Base-by-base conservation (phyloP, 805 yeast species). In the Wickerhamiella sorbophila region DNA sequence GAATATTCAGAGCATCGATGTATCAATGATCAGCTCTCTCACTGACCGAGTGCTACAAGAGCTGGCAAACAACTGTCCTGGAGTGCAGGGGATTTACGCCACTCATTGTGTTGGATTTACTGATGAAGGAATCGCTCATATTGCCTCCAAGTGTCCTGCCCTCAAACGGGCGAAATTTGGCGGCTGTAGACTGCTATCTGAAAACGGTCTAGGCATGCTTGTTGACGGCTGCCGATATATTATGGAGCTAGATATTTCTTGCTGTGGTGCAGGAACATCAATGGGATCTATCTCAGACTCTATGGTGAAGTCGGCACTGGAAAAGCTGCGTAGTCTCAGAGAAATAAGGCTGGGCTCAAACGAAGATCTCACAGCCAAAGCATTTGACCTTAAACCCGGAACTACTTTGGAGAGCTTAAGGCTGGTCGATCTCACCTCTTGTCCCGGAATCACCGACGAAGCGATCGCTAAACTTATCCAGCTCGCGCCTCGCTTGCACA, bases 41-140 rank as follows among this genome's bases (percentile, higher is more conserved):
- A 64, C 70, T n/a, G 95, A 87, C 63, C 75, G 70, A 35, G 75
- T 86, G 4, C 74, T 85, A 44, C 50, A 61, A 22, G 74, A 81
- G 5, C 66, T 88, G 48, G 85, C 95, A 2, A 55, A 56, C 6
- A 69, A 74, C 52, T 87, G 95, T 59, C 71, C 18, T 15, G 14
- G 73, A 31, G 66, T 88, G 36, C 96, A 88, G 62, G 95, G 95
- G 1, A 65, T 87, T 36, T 87, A 86, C 57, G 91, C 91, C 0
- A 87, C 94, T 1, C 83, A 82, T 4, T 86, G 95, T 44, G 73
- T 15, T 15, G 31, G 31, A 15, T 36, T 88, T 3, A 67, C 80
- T 4, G 82, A 81, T 47, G 63, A 55, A 3, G 81, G 88, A 1
- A 68, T 88, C 10, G 52, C 72, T 26, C 60, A 62, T 31, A 65